Base-by-base conservation (phyloP, 805 yeast genomes). In the Brettanomyces custersianus region DNA sequence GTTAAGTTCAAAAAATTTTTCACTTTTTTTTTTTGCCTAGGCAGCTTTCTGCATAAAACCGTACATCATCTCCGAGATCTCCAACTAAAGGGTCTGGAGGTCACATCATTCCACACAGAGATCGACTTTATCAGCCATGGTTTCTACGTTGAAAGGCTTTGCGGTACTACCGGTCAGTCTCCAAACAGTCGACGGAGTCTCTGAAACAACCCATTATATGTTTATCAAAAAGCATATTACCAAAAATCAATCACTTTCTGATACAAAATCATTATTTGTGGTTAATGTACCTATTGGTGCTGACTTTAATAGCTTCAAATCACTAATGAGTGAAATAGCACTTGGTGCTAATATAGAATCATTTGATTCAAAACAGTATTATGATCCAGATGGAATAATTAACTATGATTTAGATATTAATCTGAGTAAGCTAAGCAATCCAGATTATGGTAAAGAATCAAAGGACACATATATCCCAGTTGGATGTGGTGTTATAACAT, bases 231-330 rank as follows among this genome's bases (percentile, higher is more conserved):
- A 77, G 49, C 94, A 83, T 51, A 57, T 60, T 18, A 60, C 70
- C 18, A 58, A 42, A 39, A 32, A 44, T 60, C 64, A 62, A 23
- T 57, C 62, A 3, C 68, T 69, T 23, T 56, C 67, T 16, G 57
- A 53, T 15, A 69, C 70, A 35, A 64, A 82, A 35, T 68, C 82
- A 20, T 55, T 88, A n/a, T 88, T 88, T 58, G 54, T 80, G 5
- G 74, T 81, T 39, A 87, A 88, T 52, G 59, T 86, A 28, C 96
- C 96, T 2, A 59, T 79, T 17, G 68, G 70, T 39, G 67, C 86
- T 5, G 65, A 68, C 18, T 49, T 72, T 12, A 64, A 67, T 29
- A 62, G 63, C 24, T 51, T 86, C 33, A 79, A 74, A 49, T 66
- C 63, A 38, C 68, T 77, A 29, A 73, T 86, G 47, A 68, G 68